Evolutionary conservation across 208 protist genomes (phyloP).

Genomic region (Balamuthia mandrillaris): DNA sequence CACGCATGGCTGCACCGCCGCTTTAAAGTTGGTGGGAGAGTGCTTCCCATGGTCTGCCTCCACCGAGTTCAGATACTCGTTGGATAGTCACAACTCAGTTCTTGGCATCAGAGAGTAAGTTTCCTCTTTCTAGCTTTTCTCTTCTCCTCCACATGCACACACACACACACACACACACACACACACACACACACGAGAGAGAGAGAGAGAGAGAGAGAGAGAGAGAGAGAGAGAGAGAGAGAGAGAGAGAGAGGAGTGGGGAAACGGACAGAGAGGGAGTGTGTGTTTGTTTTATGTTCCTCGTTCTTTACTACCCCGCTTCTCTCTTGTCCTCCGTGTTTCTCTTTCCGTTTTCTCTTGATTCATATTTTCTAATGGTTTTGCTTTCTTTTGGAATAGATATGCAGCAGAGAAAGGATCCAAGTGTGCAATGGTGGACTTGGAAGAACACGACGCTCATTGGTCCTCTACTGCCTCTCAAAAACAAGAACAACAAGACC

Average conservation of each 20-base stretch:
- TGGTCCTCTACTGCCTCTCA: not conserved
- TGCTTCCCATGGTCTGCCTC: constrained; percentile 65
- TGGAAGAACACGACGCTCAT: not conserved
- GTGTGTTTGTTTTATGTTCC: not conserved
- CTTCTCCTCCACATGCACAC: too few species aligned
- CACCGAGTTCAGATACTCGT: constrained; percentile 56
- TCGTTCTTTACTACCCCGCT: not conserved
- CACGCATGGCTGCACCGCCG: constrained; percentile 70
- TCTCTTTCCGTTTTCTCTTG: too few species aligned
- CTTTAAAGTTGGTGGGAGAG: constrained; percentile 71
- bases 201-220: too few species aligned
- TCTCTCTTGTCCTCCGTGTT: too few species aligned
- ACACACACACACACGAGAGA: too few species aligned
- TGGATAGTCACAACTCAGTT: constrained; percentile 75
- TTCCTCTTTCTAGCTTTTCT: too few species aligned
- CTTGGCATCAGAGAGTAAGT: constrained; percentile 77
- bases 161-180: not conserved
- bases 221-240: too few species aligned
- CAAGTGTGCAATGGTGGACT: not conserved
- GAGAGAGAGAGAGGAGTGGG: not conserved
- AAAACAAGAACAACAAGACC: not conserved
- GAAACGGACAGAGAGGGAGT: too few species aligned
- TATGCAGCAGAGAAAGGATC: constrained; percentile 7
- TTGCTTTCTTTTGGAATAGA: too few species aligned
- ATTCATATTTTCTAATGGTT: too few species aligned